phyloP scores from a whole-genome alignment of 139 green algal species.

The Micractinium conductrix region DNA sequence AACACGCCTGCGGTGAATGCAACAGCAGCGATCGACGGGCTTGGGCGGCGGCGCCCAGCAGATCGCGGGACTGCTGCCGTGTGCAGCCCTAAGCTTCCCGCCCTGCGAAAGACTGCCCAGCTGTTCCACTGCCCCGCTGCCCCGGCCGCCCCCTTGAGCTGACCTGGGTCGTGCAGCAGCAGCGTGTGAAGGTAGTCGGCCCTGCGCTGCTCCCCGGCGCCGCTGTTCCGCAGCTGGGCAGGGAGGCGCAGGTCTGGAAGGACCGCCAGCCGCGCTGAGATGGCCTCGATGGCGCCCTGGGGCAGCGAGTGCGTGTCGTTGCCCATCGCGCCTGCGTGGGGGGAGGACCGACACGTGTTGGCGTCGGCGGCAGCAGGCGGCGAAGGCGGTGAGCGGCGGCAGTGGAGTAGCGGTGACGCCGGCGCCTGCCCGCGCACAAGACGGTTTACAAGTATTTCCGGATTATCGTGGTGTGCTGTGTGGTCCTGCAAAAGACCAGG shows the following conservation, averaged over 20 bases:
- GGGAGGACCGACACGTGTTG: neutral
- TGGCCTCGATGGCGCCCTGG: neutral
- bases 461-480: no score
- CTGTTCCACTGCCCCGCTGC: no score
- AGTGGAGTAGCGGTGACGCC: neutral
- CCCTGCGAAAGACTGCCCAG: no score
- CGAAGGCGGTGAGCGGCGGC: neutral
- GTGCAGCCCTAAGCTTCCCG: no score
- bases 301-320: neutral
- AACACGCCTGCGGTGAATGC: slow-evolving; percentile 46
- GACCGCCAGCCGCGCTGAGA: slow-evolving; percentile 30
- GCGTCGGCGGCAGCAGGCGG: neutral
- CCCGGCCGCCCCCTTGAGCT: no score
- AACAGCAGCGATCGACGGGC: no score
- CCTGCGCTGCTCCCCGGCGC: no score
- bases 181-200: slow-evolving; percentile 50
- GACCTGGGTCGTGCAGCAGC: slow-evolving; percentile 55
- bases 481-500: no score
- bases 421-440: neutral
- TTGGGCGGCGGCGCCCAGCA: no score
- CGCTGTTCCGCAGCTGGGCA: slow-evolving; percentile 1
- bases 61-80: no score
- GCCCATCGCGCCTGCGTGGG: neutral
- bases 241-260: slow-evolving; percentile 34
- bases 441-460: no score